Conservation (phyloP, 2,329 filamentous ascomycete species). For the Simplicillium aogashimaense region DNA sequence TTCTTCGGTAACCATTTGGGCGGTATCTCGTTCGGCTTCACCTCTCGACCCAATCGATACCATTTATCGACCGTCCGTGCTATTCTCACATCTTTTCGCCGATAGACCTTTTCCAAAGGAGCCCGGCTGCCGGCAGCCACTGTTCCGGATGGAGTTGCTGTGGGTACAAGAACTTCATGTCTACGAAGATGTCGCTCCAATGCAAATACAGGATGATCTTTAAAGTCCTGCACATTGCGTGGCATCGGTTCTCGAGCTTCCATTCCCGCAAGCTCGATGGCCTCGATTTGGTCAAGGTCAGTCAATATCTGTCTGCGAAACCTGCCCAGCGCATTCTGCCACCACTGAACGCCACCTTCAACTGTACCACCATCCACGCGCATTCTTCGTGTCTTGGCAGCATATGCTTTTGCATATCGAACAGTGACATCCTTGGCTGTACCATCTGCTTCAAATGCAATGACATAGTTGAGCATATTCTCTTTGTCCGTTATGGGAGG, state of each 20-base stretch:
- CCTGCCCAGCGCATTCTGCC: constrained; percentile 37
- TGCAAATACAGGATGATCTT: constrained; percentile 74
- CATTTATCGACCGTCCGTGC: constrained; percentile 78
- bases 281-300: constrained; percentile 77
- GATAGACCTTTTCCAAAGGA: constrained; percentile 67
- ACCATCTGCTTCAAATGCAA: constrained; percentile 76
- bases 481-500: constrained; percentile 68
- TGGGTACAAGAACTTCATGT: constrained; percentile 73
- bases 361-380: constrained; percentile 57
- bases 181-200: constrained; percentile 75
- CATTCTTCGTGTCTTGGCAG: constrained; percentile 74
- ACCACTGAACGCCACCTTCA: constrained; percentile 42
- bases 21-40: constrained; percentile 71
- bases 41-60: constrained; percentile 77
- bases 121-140: constrained; percentile 57
- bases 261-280: constrained; percentile 60
- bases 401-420: constrained; percentile 80
- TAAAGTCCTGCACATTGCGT: constrained; percentile 77
- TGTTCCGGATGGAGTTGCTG: constrained; percentile 62
- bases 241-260: constrained; percentile 77
- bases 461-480: constrained; percentile 72
- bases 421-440: constrained; percentile 76
- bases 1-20: constrained; percentile 59
- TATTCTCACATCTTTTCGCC: constrained; percentile 67
- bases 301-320: constrained; percentile 31